Evolutionary conservation across 192 early-diverging fungal genomes (phyloP).

Genomic region (Rhizoclosmatium globosum): DNA sequence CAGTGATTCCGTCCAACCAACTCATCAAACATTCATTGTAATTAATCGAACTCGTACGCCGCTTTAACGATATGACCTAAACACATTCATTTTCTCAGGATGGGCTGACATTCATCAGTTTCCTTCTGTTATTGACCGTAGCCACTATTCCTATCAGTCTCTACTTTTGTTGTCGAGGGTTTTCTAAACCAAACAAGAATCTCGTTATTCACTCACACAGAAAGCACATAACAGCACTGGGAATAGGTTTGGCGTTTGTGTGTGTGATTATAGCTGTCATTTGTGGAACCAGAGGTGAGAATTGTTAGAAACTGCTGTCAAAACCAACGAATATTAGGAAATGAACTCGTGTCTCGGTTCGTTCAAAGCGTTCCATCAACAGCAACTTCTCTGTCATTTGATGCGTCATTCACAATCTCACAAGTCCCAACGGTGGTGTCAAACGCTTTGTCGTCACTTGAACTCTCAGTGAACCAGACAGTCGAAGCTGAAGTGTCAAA

Average conservation of each 20-base stretch:
- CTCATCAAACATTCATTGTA: slow-evolving; percentile 34
- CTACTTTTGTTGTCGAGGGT: not conserved
- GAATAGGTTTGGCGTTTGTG: not conserved
- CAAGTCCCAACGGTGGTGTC: not conserved
- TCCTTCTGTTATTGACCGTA: slow-evolving; percentile 13
- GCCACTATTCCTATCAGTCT: slow-evolving; percentile 6
- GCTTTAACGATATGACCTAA: not conserved
- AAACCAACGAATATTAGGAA: not conserved
- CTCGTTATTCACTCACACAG: not conserved
- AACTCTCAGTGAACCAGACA: not conserved
- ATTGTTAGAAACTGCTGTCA: not conserved
- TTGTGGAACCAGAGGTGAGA: slow-evolving; percentile 1
- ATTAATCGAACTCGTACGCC: not conserved
- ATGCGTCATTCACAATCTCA: not conserved
- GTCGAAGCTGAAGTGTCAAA: not conserved
- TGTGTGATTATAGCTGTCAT: not conserved
- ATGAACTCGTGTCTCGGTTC: not conserved
- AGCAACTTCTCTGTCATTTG: not conserved
- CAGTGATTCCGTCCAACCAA: slow-evolving; percentile 5
- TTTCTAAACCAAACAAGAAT: not conserved
- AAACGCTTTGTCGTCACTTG: not conserved
- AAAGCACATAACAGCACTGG: slow-evolving; percentile 7
- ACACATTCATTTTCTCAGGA: not conserved
- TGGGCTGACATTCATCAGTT: slow-evolving; percentile 20
- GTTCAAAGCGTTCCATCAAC: not conserved